Conservation (phyloP, 768 basidiomycete genomes). For the Ramaria sp. region DNA sequence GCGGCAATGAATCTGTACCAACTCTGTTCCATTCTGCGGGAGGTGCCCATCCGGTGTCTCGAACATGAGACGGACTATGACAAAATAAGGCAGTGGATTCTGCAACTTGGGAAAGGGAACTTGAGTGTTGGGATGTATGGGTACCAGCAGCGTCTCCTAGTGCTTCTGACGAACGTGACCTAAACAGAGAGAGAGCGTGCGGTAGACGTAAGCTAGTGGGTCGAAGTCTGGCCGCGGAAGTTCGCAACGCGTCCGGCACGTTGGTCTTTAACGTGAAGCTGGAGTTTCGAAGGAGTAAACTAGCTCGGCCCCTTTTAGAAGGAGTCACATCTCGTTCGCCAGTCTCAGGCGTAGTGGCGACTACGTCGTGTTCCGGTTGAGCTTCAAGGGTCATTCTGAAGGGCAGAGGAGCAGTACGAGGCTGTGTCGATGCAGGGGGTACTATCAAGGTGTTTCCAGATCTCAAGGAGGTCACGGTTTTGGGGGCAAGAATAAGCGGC, state of each 20-base stretch:
- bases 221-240: not conserved
- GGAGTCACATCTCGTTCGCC: not conserved
- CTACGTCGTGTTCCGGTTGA: not conserved
- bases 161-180: not conserved
- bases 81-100: not conserved
- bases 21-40: slow-evolving; percentile 4
- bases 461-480: not conserved
- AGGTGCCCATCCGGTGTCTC: not conserved
- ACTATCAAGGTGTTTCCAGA: not conserved
- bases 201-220: not conserved
- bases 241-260: not conserved
- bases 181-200: not conserved
- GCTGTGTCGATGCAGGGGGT: not conserved
- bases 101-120: no score
- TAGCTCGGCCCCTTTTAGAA: not conserved
- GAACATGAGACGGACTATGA: not conserved
- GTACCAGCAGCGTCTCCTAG: not conserved
- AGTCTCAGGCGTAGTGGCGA: not conserved
- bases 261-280: not conserved
- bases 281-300: not conserved
- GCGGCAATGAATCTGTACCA: not conserved
- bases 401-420: not conserved
- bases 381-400: no score
- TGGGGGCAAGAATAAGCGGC: not conserved
- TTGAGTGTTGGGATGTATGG: not conserved